Evolutionary conservation across 2,329 filamentous ascomycete species (phyloP).

Genomic region (Xylaria sp.): DNA sequence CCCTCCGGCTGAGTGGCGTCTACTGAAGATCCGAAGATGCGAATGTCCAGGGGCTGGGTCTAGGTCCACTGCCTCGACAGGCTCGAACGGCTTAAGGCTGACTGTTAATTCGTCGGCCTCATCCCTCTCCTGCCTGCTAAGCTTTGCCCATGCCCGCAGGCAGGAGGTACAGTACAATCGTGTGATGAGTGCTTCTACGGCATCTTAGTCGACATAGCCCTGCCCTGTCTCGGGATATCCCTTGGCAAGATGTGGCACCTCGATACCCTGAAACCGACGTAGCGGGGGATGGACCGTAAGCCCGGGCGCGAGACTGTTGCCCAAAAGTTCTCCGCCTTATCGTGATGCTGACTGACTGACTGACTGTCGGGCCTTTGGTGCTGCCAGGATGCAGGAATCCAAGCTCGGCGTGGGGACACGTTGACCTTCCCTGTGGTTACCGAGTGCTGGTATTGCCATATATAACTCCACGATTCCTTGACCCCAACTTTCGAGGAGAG

Average conservation of each 20-base stretch:
- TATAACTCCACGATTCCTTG: constrained; percentile 33
- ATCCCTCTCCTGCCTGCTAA: constrained; percentile 17
- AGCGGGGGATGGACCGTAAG: constrained; percentile 28
- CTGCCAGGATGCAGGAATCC: constrained; percentile 33
- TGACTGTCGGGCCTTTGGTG: constrained; percentile 8
- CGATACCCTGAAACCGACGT: constrained; percentile 26
- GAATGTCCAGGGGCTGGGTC: constrained; percentile 16
- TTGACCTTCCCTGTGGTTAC: constrained; percentile 10
- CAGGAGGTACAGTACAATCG: constrained; percentile 12
- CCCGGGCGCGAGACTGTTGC: constrained; percentile 21
- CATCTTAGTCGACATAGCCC: constrained; percentile 29
- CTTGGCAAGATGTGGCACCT: constrained; percentile 29
- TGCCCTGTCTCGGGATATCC: constrained; percentile 12
- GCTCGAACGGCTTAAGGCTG: constrained; percentile 27
- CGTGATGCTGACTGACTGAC: constrained; percentile 34
- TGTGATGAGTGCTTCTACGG: constrained; percentile 19
- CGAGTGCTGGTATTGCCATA: constrained; percentile 22
- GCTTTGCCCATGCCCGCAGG: constrained; percentile 20
- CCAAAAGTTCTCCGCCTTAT: constrained; percentile 32
- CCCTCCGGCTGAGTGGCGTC: constrained; percentile 15
- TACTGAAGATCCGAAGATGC: constrained; percentile 27
- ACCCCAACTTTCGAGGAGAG: not conserved
- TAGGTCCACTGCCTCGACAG: constrained; percentile 20
- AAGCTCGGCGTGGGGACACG: constrained; percentile 34
- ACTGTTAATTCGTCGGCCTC: constrained; percentile 35